These are phyloP conservation scores for Solanum bulbocastanum DNA, from an alignment of 257 asterid genomes.

Conservation along the genomic window DNA sequence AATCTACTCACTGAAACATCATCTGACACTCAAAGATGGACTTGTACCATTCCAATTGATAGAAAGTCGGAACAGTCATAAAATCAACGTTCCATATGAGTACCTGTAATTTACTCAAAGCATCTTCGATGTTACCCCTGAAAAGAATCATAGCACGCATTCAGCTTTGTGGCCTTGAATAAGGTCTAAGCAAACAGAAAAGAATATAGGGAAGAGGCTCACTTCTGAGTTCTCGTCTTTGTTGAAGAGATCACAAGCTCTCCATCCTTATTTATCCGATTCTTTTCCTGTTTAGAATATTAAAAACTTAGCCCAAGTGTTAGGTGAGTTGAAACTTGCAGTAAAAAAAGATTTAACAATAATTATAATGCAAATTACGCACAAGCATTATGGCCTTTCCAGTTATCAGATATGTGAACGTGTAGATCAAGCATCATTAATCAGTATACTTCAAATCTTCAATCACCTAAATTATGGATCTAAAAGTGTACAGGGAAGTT, in stretches of 20 bases:
- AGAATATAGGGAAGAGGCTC: constrained; percentile 11
- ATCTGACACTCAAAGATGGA: neutral
- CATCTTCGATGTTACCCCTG: constrained; percentile 86
- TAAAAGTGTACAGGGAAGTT: neutral
- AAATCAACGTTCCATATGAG: neutral
- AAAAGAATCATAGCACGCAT: constrained; percentile 8
- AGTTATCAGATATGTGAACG: neutral
- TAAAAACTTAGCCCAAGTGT: neutral
- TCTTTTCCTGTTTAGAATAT: constrained; percentile 59
- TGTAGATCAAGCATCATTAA: neutral
- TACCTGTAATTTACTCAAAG: constrained; percentile 85
- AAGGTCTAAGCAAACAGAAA: constrained; percentile 2
- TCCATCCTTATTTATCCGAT: constrained; percentile 81
- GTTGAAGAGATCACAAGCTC: constrained; percentile 86
- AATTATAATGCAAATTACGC: neutral
- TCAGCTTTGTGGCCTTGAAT: constrained; percentile 1
- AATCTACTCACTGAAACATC: neutral
- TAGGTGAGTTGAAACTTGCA: neutral
- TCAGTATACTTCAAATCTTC: neutral
- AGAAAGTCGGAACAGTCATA: neutral
- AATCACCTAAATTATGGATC: neutral
- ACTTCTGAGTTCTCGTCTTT: constrained; percentile 84
- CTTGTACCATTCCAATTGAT: neutral
- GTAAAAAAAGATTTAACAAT: neutral
- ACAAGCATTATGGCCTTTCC: neutral